Evolutionary conservation across 306 rosid species (phyloP).

Genomic region (Biancaea sappan): DNA sequence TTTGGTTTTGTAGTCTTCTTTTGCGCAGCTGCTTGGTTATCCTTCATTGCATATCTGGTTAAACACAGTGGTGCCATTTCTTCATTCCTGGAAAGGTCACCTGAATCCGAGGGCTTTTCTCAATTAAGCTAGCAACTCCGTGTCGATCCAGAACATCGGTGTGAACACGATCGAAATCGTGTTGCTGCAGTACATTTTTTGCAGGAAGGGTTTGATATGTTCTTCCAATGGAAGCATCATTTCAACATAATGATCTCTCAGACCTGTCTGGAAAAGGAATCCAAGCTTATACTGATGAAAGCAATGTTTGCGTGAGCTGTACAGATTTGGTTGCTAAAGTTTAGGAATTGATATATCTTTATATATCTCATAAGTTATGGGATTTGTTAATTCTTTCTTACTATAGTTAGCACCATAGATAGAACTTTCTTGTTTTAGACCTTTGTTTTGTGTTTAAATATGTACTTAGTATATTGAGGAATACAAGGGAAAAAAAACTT

Average conservation of each 20-base stretch:
- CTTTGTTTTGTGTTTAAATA: no score
- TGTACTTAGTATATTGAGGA: no score
- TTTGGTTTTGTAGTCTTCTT: constrained; percentile 44
- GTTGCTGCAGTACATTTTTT: constrained; percentile 13
- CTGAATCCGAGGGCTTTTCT: constrained; percentile 43
- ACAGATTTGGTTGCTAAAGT: no score
- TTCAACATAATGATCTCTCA: constrained; percentile 9
- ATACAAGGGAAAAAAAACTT: no score
- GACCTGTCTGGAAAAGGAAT: constrained; percentile 17
- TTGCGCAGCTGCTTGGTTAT: constrained; percentile 44
- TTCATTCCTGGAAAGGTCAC: constrained; percentile 37
- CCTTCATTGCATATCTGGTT: constrained; percentile 44
- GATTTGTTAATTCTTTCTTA: no score
- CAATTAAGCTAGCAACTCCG: constrained; percentile 19
- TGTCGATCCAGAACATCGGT: background rate
- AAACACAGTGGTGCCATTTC: constrained; percentile 49
- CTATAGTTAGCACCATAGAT: no score
- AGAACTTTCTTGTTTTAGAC: no score
- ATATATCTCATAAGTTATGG: no score
- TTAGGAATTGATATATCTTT: no score
- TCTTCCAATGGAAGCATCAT: constrained; percentile 12
- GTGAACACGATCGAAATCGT: background rate
- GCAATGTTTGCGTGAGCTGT: no score
- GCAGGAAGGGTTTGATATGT: background rate
- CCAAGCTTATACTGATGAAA: background rate